Base-by-base conservation (phyloP, 768 basidiomycete genomes). In the Suillus fuscotomentosus region DNA sequence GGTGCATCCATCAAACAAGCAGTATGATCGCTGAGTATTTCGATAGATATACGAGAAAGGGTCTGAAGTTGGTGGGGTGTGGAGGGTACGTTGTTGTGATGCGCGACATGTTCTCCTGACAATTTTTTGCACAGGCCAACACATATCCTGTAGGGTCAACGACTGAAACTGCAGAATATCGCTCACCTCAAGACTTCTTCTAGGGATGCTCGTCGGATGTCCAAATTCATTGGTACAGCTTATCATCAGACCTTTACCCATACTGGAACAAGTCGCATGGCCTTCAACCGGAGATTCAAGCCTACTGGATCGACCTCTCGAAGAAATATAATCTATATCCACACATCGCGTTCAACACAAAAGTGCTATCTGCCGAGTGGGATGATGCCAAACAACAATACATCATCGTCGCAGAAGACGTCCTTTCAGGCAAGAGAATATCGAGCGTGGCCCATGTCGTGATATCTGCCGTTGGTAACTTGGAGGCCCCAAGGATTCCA, bases 311-410 rank as follows among this genome's bases (percentile, higher is more conserved):
- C 20, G 61, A 68, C 31, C 71, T 86, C 24, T 66, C 79, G 5
- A 68, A 74, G 27, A 86, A 83, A 69, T 79, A 86, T 66, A 66
- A 71, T 14, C 69, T 88, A 7, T 74, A 74, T 45, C 68, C 76
- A 2, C 74, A 78, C 48, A 80, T 85, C 62, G 61, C 69, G 5
- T 83, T 84, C 74, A 76, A 82, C 66, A 76, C 75, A 24, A 75
- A 74, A 38, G 84, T 87, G 41, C 57, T 79, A 45, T 76, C 75
- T 4, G 83, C 80, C 0, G 71, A 73, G 36, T 88, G 88, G 87
- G 77, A 80, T 63, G 62, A 66, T 8, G 51, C 39, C 13, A 61
- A 68, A 1, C 77, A 79, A 34, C 56, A 68, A 2, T 86, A 86
- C 63, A 61, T 77, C 5, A 65, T 86, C 59, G 60, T 61, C 5